These are phyloP conservation scores for Trichophaea hybrida DNA, from an alignment of 2,329 filamentous ascomycete species.

Conservation along the genomic window DNA sequence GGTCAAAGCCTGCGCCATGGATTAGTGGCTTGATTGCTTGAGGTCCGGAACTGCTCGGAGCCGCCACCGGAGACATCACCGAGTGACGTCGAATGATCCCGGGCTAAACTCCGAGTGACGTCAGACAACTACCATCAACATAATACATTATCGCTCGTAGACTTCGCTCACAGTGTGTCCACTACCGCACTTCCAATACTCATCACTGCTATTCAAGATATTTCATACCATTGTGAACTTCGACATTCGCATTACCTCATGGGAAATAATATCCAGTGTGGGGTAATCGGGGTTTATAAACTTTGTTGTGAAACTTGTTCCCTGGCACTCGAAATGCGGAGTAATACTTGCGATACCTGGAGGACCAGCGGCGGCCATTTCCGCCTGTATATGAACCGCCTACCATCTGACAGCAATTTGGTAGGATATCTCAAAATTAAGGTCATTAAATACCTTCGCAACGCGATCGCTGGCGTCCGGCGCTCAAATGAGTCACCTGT, in stretches of 20 bases:
- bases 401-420: not conserved
- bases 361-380: not conserved
- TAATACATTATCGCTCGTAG: too few relatives aligned
- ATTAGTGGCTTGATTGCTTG: too few relatives aligned
- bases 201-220: not conserved
- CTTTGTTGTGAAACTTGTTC: not conserved
- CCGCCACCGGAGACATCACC: too few relatives aligned
- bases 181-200: too few relatives aligned
- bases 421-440: not conserved
- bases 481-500: not conserved
- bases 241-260: not conserved
- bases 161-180: too few relatives aligned
- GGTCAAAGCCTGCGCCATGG: too few relatives aligned
- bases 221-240: not conserved
- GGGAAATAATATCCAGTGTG: not conserved
- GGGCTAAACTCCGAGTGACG: too few relatives aligned
- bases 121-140: too few relatives aligned
- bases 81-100: too few relatives aligned
- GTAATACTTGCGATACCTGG: not conserved
- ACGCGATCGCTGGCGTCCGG: not conserved
- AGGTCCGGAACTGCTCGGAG: too few relatives aligned
- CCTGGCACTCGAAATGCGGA: not conserved
- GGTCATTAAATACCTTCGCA: not conserved
- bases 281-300: not conserved
- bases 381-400: too few relatives aligned